Conservation (phyloP, 2,329 filamentous ascomycete genomes). For the Chrysoporthe cubensis region DNA sequence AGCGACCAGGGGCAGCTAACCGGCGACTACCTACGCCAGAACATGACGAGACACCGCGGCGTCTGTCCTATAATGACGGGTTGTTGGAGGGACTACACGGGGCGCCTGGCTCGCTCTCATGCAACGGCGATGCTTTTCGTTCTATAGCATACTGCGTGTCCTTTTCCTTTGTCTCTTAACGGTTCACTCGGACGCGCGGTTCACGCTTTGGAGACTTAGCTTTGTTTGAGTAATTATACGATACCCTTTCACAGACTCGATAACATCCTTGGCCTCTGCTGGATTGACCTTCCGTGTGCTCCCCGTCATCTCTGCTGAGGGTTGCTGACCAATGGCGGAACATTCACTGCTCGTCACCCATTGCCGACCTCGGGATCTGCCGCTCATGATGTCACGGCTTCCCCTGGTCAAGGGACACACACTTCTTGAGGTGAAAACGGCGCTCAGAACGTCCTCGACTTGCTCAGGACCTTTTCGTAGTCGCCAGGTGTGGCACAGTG, state of each 20-base stretch:
- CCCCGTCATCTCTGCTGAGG: background rate
- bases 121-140: conserved; percentile 10
- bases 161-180: conserved; percentile 1
- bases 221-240: conserved; percentile 28
- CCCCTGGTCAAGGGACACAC: background rate
- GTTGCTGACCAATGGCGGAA: background rate
- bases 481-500: no score
- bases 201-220: conserved; percentile 20
- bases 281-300: background rate
- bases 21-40: background rate
- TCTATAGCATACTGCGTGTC: conserved; percentile 19
- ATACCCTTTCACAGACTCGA: conserved; percentile 24
- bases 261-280: background rate
- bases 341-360: background rate
- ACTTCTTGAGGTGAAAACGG: background rate
- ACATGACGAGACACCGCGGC: background rate
- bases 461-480: background rate
- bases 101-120: conserved; percentile 9
- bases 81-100: background rate
- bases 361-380: background rate
- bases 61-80: conserved; percentile 4
- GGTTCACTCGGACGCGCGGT: conserved; percentile 9
- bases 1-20: background rate
- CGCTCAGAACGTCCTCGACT: background rate
- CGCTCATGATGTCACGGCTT: conserved; percentile 10